Percentiles rank a stretch among this genome's conserved stretches.
Evolutionary conservation across 805 yeast species (phyloP).

Genomic region (Cyberlindnera mississippiensis): DNA sequence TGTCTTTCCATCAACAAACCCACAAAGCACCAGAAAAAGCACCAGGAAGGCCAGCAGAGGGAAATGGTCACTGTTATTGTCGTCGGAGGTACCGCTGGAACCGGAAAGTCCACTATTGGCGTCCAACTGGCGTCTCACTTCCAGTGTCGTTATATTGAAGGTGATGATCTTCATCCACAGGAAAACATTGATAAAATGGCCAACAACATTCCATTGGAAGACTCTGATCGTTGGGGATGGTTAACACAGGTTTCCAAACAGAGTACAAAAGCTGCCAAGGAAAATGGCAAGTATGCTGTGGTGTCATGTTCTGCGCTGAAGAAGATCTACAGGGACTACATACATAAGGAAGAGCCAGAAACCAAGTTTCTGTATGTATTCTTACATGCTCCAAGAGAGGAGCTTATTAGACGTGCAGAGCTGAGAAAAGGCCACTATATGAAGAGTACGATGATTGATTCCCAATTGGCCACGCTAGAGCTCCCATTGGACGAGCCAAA

Average conservation of each 20-base stretch:
- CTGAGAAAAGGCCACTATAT: constrained; percentile 76
- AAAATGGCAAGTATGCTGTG: constrained; percentile 35
- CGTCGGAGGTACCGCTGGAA: constrained; percentile 95
- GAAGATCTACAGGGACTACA: constrained; percentile 60
- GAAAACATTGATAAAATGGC: constrained; percentile 81
- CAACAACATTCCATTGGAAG: constrained; percentile 72
- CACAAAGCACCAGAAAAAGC: too few species aligned
- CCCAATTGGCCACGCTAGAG: constrained; percentile 74
- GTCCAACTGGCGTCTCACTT: constrained; percentile 42
- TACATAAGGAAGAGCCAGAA: constrained; percentile 35
- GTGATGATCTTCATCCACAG: constrained; percentile 74
- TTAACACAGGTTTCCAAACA: constrained; percentile 45
- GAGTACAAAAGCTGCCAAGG: constrained; percentile 38
- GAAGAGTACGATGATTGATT: constrained; percentile 79
- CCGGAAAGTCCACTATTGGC: constrained; percentile 87
- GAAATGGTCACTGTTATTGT: constrained; percentile 41
- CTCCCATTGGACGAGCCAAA: constrained; percentile 46
- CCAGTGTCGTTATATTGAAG: constrained; percentile 67
- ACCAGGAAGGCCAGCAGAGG: too few species aligned
- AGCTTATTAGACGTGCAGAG: constrained; percentile 55
- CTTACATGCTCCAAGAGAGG: constrained; percentile 59
- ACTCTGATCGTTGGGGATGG: constrained; percentile 95
- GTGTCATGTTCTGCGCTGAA: constrained; percentile 88
- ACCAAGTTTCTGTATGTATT: constrained; percentile 58
- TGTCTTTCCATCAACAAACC: too few species aligned